Evolutionary conservation across 352 stramenopile genomes (phyloP), one percentile per base, ranked within the genome.

Genomic region (Pythium sukuiense): DNA sequence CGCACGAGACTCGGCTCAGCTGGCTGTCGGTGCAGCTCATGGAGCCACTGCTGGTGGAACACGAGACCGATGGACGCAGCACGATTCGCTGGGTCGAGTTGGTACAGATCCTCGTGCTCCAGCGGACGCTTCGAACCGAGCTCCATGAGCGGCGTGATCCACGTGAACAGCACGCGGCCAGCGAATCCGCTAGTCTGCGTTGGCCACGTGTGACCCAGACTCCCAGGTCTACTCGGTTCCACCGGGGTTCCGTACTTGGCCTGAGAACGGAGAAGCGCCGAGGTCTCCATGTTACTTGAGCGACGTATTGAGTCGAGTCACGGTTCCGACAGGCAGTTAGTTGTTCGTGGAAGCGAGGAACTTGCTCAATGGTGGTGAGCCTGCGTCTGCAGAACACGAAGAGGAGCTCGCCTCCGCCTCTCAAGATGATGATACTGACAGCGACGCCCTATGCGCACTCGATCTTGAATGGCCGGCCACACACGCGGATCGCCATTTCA

Each of bases 51-150:
- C 6, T 60, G 54, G 6, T 67, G 50, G 46, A 93, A 96, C 20
- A 49, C 30, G 11, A 55, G 30, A 32, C 70, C 79, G n/a, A 93
- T 63, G 61, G 65, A 72, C 14, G 56, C 55, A 20, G 80, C 75
- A 58, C 81, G 81, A 76, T 96, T 92, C 52, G 68, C 46, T 49
- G 76, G 78, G 62, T 92, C 83, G 45, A 96, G 68, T 63, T 90
- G 80, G 72, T 88, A 93, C 61, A 97, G 72, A 64, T 97, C 89
- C 24, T 87, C 76, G 53, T 73, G 74, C 64, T 96, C 73, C 2
- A 97, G 71, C 45, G 85, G 80, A 2, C 83, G 77, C 56, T 83
- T 72, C 66, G 83, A 29, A 29, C 61, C 53, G 39, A 67, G 61
- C 37, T 60, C 26, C 55, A 60, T 60, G 55, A 58, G 35, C 30